phyloP scores from a whole-genome alignment of 2,329 filamentous ascomycete genomes.

The Xylaria sp. region DNA sequence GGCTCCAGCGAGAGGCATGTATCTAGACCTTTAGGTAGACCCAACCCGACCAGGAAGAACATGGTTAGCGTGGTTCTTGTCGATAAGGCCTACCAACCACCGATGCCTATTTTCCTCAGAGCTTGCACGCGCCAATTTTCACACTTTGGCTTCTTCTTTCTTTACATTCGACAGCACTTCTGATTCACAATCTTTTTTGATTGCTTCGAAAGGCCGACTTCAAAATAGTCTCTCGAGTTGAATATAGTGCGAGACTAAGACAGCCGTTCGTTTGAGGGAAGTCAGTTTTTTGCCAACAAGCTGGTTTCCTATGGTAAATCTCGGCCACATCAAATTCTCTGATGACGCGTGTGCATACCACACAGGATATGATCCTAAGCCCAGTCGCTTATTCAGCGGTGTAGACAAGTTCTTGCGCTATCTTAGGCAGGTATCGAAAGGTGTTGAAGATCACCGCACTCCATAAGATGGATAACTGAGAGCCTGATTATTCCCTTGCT shows the following conservation, averaged over 20 bases:
- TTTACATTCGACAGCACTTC: constrained; percentile 52
- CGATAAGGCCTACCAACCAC: constrained; percentile 25
- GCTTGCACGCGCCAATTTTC: constrained; percentile 3
- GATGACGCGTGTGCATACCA: not conserved
- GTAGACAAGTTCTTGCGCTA: not conserved
- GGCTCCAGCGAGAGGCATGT: not conserved
- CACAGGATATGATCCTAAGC: not conserved
- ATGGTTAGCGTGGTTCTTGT: constrained; percentile 24
- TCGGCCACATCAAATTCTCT: constrained; percentile 47
- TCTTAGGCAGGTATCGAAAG: not conserved
- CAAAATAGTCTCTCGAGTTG: constrained; percentile 46
- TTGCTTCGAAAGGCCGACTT: constrained; percentile 44
- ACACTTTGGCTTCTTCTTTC: constrained; percentile 35
- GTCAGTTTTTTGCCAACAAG: constrained; percentile 45
- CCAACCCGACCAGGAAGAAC: constrained; percentile 1
- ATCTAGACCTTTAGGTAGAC: not conserved
- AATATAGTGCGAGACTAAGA: constrained; percentile 50
- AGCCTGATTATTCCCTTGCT: constrained; percentile 12
- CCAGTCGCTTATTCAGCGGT: not conserved
- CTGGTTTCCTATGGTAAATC: constrained; percentile 52
- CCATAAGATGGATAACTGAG: not conserved
- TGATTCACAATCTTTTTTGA: constrained; percentile 46
- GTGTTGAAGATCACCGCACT: not conserved
- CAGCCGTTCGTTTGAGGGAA: constrained; percentile 54
- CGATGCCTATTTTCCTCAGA: constrained; percentile 4